Evolutionary conservation across 768 basidiomycete genomes (phyloP).

Genomic region (Suillus alpinus): DNA sequence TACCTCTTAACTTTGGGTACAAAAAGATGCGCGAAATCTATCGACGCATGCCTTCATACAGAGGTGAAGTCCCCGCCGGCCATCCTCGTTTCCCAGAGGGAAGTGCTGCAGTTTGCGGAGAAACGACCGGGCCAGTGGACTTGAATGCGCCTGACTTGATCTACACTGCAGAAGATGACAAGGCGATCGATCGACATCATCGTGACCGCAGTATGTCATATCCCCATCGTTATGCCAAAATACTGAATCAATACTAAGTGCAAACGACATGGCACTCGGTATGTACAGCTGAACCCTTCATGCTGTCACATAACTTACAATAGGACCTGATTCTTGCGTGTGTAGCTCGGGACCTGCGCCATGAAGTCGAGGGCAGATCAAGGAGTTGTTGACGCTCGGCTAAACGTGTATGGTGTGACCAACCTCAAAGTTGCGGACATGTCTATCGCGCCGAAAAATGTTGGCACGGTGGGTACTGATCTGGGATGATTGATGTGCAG

Average conservation of each 20-base stretch:
- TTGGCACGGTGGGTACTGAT: slow-evolving; percentile 23
- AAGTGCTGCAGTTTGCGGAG: slow-evolving; percentile 26
- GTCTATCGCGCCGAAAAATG: slow-evolving; percentile 35
- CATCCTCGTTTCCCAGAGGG: slow-evolving; percentile 20
- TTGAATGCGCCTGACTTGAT: slow-evolving; percentile 28
- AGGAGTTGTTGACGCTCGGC: slow-evolving; percentile 57
- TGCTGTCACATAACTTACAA: neutral
- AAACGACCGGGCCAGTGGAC: slow-evolving; percentile 15
- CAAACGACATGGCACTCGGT: slow-evolving; percentile 48
- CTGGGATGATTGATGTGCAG: neutral
- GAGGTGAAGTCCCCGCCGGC: slow-evolving; percentile 27
- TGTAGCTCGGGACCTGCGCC: slow-evolving; percentile 61
- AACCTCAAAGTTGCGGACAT: slow-evolving; percentile 60
- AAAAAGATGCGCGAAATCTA: slow-evolving; percentile 26
- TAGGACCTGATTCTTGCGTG: slow-evolving; percentile 17
- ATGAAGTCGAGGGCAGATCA: slow-evolving; percentile 59
- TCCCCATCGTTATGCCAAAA: neutral
- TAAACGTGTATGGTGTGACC: slow-evolving; percentile 61
- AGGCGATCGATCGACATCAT: slow-evolving; percentile 30
- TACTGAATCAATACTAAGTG: slow-evolving; percentile 23
- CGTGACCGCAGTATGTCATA: slow-evolving; percentile 16
- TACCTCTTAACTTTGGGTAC: slow-evolving; percentile 25
- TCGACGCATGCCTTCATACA: slow-evolving; percentile 41
- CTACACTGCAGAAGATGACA: slow-evolving; percentile 35
- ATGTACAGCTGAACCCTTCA: slow-evolving; percentile 1